These are phyloP conservation scores for Plasmodium coatneyi DNA, from an alignment of 169 alveolate species.

Conservation along the genomic window DNA sequence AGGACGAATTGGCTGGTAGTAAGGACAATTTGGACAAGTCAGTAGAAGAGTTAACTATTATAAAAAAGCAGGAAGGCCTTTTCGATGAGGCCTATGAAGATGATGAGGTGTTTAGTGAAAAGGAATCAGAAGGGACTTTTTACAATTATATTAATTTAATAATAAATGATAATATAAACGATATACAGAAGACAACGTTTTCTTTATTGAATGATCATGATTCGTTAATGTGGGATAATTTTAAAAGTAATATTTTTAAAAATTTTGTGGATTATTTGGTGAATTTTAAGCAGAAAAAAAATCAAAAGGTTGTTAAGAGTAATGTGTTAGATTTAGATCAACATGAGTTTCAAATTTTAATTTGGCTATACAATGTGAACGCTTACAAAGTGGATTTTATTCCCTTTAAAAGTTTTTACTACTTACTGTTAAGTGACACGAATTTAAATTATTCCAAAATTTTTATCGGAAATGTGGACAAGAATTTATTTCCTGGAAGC, in stretches of 20 bases:
- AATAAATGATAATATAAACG: constrained; percentile 70
- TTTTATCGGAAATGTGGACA: constrained; percentile 41
- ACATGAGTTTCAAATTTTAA: constrained; percentile 75
- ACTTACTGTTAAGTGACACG: constrained; percentile 52
- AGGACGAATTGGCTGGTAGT: background rate
- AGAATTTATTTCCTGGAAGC: constrained; percentile 3
- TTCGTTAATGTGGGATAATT: constrained; percentile 74
- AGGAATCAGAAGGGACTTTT: constrained; percentile 19
- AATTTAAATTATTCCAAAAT: constrained; percentile 68
- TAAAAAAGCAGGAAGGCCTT: constrained; percentile 35
- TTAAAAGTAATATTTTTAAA: constrained; percentile 65
- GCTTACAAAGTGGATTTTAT: constrained; percentile 43
- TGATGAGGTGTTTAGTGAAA: constrained; percentile 28
- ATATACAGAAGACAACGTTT: constrained; percentile 69
- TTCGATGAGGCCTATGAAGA: constrained; percentile 33
- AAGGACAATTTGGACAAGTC: background rate
- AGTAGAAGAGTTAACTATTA: constrained; percentile 35
- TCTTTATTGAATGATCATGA: constrained; percentile 73
- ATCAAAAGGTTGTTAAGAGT: constrained; percentile 41
- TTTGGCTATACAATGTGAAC: constrained; percentile 70
- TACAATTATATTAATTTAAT: constrained; percentile 70
- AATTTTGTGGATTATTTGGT: constrained; percentile 64
- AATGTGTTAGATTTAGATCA: constrained; percentile 66
- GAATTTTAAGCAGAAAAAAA: constrained; percentile 44
- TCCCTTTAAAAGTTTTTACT: constrained; percentile 68